Base-by-base conservation (phyloP, 257 asterid genomes). In the Gentiana straminea region DNA sequence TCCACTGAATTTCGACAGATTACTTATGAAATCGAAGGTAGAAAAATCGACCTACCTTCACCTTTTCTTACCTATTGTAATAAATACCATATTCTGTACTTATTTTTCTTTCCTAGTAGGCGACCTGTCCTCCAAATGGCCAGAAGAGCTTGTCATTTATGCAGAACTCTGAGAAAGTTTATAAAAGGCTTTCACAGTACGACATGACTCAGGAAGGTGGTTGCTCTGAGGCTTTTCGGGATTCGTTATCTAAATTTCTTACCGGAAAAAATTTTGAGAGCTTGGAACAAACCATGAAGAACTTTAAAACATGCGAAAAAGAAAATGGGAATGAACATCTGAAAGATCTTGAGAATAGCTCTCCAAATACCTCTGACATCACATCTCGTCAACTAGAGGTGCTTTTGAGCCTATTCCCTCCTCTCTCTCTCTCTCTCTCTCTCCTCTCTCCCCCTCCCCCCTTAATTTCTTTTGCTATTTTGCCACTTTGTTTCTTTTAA, bases 11-110 rank as follows among this genome's bases (percentile, higher is more conserved):
- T 87, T 91, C 52, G 88, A 84, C 64, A 77, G 98, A 72, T 76
- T 91, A 76, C 81, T 84, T 57, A 81, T 84, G 96, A 91, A 84
- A 78, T 78, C 81, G 68, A 87, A 91, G 98, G 98, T 86, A 57
- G 24, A 45, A 51, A 51, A 49, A 58, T 62, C 65, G 39, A 33
- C 59, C 33, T 47, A 7, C 9, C n/a, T 59, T 33, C 12, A 51
- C n/a, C 47, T 46, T 35, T 11, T 45, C 45, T 43, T 8, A 13
- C 35, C 64, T 66, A 33, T 45, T 46, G 9, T 51, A 38, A 32
- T 13, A 33, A 46, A 37, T 34, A 37, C 38, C 44, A 15, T 24
- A 50, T 3, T 38, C 34, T 32, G 1, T 33, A 13, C 63, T 43
- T 48, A 36, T 63, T 64, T 64, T 34, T 59, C 57, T 55, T 58